Conservation (phyloP, 305 asterid genomes). For the Nicotiana rustica region DNA sequence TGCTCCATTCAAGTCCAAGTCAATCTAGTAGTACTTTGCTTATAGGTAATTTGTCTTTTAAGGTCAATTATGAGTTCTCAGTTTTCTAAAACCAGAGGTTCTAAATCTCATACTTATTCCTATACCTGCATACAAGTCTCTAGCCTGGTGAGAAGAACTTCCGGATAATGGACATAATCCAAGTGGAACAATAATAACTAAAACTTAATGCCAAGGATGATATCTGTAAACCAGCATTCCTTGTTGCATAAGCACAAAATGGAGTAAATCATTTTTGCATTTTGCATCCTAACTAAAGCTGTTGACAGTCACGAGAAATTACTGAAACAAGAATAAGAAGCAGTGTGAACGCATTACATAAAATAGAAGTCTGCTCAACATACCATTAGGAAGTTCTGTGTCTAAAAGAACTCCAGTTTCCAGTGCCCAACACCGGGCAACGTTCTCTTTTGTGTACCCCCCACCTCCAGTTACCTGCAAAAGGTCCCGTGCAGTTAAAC, state of each 20-base stretch:
- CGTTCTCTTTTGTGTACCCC: conserved; percentile 98
- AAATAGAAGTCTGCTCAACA: conserved; percentile 30
- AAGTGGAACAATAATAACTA: conserved; percentile 22
- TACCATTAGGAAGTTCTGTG: conserved; percentile 89
- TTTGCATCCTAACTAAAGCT: not conserved
- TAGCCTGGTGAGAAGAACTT: conserved; percentile 5
- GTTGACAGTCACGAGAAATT: not conserved
- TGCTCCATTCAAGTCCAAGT: not conserved
- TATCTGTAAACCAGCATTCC: not conserved
- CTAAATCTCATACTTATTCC: not conserved
- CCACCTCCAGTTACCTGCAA: conserved; percentile 99
- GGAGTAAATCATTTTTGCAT: not conserved
- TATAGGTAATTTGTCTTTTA: not conserved
- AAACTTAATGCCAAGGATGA: conserved; percentile 10
- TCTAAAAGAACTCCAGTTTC: conserved; percentile 94
- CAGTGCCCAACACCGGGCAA: conserved; percentile 98
- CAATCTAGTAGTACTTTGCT: not conserved
- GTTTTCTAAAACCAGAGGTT: not conserved
- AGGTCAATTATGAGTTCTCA: not conserved
- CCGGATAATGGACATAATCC: not conserved
- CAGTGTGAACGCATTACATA: not conserved
- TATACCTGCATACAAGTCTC: not conserved
- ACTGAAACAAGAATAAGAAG: not conserved
- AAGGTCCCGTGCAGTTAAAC: conserved; percentile 38
- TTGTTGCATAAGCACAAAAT: not conserved